Evolutionary conservation across 2,329 filamentous ascomycete genomes (phyloP).

Genomic region (Tolypocladium ophioglossoides): DNA sequence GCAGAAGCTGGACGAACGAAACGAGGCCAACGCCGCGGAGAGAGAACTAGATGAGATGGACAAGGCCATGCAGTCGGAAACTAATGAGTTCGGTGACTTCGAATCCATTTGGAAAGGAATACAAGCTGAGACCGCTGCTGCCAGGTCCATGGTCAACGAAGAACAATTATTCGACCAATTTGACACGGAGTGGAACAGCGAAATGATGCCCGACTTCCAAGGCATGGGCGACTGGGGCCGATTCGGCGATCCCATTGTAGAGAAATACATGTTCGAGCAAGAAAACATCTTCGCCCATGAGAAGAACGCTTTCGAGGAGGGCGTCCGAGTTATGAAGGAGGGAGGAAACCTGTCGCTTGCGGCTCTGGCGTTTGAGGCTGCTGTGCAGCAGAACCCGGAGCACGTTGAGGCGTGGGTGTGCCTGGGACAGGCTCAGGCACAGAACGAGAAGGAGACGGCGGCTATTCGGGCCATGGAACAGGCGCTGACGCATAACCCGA

Average conservation of each 20-base stretch:
- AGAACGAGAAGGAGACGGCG: conserved; percentile 96
- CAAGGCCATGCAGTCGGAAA: conserved; percentile 54
- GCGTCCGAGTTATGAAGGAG: conserved; percentile 83
- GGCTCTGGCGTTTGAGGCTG: conserved; percentile 89
- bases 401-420: conserved; percentile 92
- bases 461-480: conserved; percentile 91
- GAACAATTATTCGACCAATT: conserved; percentile 53
- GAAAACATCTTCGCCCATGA: conserved; percentile 82
- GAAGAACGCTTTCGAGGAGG: conserved; percentile 82
- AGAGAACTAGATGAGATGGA: conserved; percentile 84
- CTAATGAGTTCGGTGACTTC: conserved; percentile 73
- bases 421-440: conserved; percentile 83
- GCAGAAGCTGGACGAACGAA: conserved; percentile 36
- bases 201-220: conserved; percentile 46
- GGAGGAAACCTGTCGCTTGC: conserved; percentile 91
- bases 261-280: conserved; percentile 89
- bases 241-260: conserved; percentile 66
- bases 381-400: conserved; percentile 76
- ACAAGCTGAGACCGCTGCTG: conserved; percentile 61
- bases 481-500: conserved; percentile 76
- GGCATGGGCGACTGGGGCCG: conserved; percentile 51
- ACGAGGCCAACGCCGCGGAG: conserved; percentile 64
- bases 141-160: conserved; percentile 61
- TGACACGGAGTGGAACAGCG: conserved; percentile 69
- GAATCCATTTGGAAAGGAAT: conserved; percentile 83